phyloP scores from a whole-genome alignment of 2,329 filamentous ascomycete genomes.

The Phyllosticta capitalensis region DNA sequence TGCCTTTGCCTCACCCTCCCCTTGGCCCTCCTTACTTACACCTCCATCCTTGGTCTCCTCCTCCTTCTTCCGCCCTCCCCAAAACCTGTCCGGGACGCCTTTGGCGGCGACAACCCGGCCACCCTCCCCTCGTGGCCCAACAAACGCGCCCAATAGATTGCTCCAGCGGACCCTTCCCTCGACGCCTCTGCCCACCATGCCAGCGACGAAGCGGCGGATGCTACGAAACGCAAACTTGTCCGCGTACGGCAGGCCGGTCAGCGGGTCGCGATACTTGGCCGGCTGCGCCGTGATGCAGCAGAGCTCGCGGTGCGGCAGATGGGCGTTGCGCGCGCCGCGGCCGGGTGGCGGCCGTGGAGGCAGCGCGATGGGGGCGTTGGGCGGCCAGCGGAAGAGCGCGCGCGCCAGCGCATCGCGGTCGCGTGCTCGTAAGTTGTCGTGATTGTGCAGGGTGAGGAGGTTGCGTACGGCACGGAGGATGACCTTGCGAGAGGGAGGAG shows the following conservation, averaged over 20 bases:
- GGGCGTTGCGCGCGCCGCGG: slow-evolving; percentile 35
- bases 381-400: slow-evolving; percentile 27
- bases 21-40: background rate
- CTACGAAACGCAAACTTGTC: slow-evolving; percentile 74
- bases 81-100: slow-evolving; percentile 74
- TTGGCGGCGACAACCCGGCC: slow-evolving; percentile 50
- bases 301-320: slow-evolving; percentile 35
- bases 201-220: slow-evolving; percentile 46
- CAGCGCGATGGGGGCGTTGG: slow-evolving; percentile 22
- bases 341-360: slow-evolving; percentile 40
- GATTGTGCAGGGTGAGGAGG: slow-evolving; percentile 50
- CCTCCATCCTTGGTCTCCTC: background rate
- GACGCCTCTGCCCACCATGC: slow-evolving; percentile 40
- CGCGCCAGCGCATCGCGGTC: slow-evolving; percentile 8
- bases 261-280: slow-evolving; percentile 76
- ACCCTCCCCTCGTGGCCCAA: slow-evolving; percentile 42
- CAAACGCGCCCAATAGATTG: slow-evolving; percentile 69
- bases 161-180: slow-evolving; percentile 77
- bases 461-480: slow-evolving; percentile 47
- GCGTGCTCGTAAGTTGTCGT: slow-evolving; percentile 23
- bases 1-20: background rate
- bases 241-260: slow-evolving; percentile 71
- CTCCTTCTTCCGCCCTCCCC: background rate
- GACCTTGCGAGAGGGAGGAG: slow-evolving; percentile 25
- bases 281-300: slow-evolving; percentile 78